Evolutionary conservation across 148 eudicot species (phyloP).

Genomic region (Diospyros lotus): DNA sequence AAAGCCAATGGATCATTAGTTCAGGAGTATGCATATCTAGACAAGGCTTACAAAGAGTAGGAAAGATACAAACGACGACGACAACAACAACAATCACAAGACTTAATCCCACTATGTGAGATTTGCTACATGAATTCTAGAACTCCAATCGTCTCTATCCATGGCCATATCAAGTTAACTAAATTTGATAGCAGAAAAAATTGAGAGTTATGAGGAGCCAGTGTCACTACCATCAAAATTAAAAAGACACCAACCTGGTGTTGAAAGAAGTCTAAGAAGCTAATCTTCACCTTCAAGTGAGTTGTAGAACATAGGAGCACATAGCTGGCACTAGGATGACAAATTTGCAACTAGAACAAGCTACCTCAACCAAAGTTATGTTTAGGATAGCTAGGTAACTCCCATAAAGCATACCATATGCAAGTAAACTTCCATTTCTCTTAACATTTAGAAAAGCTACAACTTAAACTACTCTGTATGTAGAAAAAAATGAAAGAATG

Average conservation of each 20-base stretch:
- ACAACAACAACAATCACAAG: too few relatives aligned
- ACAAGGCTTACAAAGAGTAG: slow-evolving; percentile 3
- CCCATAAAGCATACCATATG: not conserved
- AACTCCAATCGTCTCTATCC: too few relatives aligned
- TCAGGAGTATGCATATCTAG: not conserved
- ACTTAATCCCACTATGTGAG: too few relatives aligned
- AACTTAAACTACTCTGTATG: not conserved
- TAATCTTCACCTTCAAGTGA: not conserved
- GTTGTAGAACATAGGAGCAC: not conserved
- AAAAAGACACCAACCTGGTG: not conserved
- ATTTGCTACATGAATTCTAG: too few relatives aligned
- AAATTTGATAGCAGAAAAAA: not conserved
- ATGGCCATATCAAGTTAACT: not conserved
- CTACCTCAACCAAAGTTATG: not conserved
- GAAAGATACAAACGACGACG: too few relatives aligned
- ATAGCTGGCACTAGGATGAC: not conserved
- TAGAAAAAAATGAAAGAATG: not conserved
- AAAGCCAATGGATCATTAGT: not conserved
- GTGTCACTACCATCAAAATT: not conserved
- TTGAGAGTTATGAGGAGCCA: not conserved
- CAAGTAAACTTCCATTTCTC: not conserved
- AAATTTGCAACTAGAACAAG: not conserved
- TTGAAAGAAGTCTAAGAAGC: not conserved
- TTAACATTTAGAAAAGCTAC: not conserved
- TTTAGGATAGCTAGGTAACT: not conserved